Percentiles rank a stretch among this genome's conserved stretches.
Conservation (phyloP, 1,284 basidiomycete species). For the Pseudomicrostroma phylloplanum region DNA sequence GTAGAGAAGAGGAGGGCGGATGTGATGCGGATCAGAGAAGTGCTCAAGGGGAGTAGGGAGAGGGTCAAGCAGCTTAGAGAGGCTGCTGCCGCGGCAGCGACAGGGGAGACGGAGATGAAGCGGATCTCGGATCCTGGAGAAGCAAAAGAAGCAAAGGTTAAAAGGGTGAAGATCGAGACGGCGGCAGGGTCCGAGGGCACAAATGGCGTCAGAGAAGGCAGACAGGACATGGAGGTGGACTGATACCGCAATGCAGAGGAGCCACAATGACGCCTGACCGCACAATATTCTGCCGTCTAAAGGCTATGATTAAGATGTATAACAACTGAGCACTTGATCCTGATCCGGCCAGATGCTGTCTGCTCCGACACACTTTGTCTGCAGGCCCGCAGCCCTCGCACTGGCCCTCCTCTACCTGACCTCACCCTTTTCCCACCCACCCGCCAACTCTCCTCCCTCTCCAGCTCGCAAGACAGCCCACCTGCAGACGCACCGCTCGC, state of each 20-base stretch:
- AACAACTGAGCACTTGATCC: neutral
- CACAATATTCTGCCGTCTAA: neutral
- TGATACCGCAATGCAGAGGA: neutral
- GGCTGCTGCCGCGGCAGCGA: neutral
- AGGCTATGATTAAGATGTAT: neutral
- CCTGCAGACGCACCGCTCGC: conserved; percentile 11
- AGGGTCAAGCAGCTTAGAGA: neutral
- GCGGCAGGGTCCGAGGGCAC: neutral
- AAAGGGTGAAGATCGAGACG: neutral
- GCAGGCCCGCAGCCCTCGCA: too few species aligned
- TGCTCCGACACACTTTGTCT: too few species aligned
- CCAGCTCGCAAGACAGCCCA: too few species aligned
- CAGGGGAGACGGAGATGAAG: neutral
- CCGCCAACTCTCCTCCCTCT: too few species aligned
- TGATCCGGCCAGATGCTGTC: neutral
- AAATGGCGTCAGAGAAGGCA: neutral
- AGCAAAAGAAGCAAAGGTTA: neutral
- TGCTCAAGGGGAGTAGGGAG: neutral
- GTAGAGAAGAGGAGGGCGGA: neutral
- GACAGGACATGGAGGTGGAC: neutral
- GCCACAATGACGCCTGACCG: too few species aligned
- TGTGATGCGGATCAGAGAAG: neutral
- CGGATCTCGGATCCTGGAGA: neutral
- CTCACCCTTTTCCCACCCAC: too few species aligned
- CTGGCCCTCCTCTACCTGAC: too few species aligned